Evolutionary conservation across 495 filamentous ascomycete species (phyloP).

Genomic region (Thermothielavioides terrestris): DNA sequence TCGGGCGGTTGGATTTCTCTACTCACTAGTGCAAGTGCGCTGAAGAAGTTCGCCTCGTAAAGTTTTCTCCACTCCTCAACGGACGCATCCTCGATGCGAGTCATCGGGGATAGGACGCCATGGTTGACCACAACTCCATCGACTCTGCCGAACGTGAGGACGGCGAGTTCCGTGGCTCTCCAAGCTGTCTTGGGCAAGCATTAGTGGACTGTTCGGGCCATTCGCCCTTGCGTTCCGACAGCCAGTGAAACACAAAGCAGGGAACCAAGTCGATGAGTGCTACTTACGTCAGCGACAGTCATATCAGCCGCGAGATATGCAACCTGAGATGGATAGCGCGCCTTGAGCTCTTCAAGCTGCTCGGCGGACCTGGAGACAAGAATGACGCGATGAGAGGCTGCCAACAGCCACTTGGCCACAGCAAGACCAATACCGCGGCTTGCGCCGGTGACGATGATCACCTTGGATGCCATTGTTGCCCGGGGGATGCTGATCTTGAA

Average conservation of each 20-base stretch:
- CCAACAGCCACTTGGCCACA: slow-evolving; percentile 62
- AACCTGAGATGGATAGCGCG: slow-evolving; percentile 56
- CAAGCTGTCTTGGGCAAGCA: slow-evolving; percentile 39
- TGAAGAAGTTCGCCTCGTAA: slow-evolving; percentile 81
- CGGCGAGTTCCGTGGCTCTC: slow-evolving; percentile 53
- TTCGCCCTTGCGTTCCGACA: neutral
- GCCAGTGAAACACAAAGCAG: neutral
- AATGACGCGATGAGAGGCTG: slow-evolving; percentile 61
- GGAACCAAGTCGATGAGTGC: neutral
- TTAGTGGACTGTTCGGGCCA: neutral
- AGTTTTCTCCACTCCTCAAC: slow-evolving; percentile 63
- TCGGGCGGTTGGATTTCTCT: neutral
- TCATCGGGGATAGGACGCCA: slow-evolving; percentile 70
- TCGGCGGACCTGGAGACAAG: slow-evolving; percentile 62
- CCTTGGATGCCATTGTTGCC: slow-evolving; percentile 39
- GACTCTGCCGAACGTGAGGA: slow-evolving; percentile 57
- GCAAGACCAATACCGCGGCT: slow-evolving; percentile 77
- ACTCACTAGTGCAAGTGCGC: slow-evolving; percentile 66
- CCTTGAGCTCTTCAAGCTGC: slow-evolving; percentile 57
- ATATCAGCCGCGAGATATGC: slow-evolving; percentile 71
- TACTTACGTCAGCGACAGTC: slow-evolving; percentile 47
- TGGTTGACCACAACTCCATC: slow-evolving; percentile 87
- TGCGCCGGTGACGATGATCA: slow-evolving; percentile 60
- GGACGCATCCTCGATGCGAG: slow-evolving; percentile 54
- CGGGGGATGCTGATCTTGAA: neutral